Evolutionary conservation across 2,329 filamentous ascomycete genomes (phyloP), one percentile per base, ranked within the genome.

Genomic region (Colletotrichum sp.): DNA sequence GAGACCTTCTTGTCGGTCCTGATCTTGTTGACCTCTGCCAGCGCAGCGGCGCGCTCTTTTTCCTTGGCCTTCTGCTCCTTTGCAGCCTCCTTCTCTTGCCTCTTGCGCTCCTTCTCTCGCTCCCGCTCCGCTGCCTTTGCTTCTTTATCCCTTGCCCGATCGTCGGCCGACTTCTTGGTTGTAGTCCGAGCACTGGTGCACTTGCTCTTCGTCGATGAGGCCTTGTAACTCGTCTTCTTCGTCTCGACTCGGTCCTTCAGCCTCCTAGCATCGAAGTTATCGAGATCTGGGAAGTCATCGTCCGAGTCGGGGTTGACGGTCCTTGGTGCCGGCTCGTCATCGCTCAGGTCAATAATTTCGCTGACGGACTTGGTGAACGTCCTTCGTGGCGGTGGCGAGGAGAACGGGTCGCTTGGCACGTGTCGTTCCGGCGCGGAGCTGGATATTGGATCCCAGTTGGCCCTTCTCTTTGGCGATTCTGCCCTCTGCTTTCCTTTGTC

Each of bases 1-100:
- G 94, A 94, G 1, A 92, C 86, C 78, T 94, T 95, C 84, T 95
- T 95, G 84, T 95, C 92, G 0, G 91, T 92, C 67, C 92, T 91
- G 12, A 93, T 85, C 80, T 93, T 95, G 84, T 96, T 96, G 56
- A 92, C 94, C 77, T 94, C 92, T 5, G 91, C 91, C 27, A 96
- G 84, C 9, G 94, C 93, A 8, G 91, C 90, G 13, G 91, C 91
- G 5, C 87, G 87, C 77, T 93, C 89, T 79, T 93, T 95, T 78
- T 95, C 91, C 8, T 86, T 84, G 0, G 88, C 89, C 77, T 91
- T 94, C 66, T 91, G 88, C 71, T 92, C 91, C 79, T 91, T 94
- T 65, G 89, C 89, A 1, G 87, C 84, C 70, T 92, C 88, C 65
- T 89, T 92, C 73, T 93, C 90, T 5, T 85, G 83, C 48, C 90